Base-by-base conservation (phyloP, 1,284 basidiomycete species). In the Moesziomyces globuligerus region DNA sequence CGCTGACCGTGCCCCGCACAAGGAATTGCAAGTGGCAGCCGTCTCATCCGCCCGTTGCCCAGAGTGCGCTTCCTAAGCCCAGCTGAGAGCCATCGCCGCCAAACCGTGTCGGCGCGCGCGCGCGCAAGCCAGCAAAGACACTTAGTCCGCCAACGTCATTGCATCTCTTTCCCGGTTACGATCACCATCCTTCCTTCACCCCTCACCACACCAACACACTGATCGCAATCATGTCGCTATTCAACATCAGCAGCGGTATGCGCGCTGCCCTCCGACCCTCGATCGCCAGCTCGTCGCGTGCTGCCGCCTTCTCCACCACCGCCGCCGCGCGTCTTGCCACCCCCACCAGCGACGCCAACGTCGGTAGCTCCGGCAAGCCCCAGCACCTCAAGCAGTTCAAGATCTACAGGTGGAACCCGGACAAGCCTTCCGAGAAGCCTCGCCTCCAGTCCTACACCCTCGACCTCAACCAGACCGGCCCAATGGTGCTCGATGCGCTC, bases 391-490 rank as follows among this genome's bases (percentile, higher is more conserved):
- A 82, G 72, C 50, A 72, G 42, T 80, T 82, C 75, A 80, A 81
- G 57, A 81, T 82, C 59, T 82, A 82, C 73, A 73, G 80, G 38
- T 82, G 80, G 80, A 95, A 98, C 86, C 96, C 95, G 25, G 95
- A 98, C 84, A 89, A 92, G 81, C 95, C 95, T 13, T 88, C 90
- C 49, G 90, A 90, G 85, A 96, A 98, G 85, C 95, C 95, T 3
- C 88, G 87, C 52, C 86, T 98, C 53, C 93, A 98, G 86, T 89
- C 90, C 1, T 98, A 97, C 87, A 89, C 88, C 47, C 88, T 98
- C 79, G 94, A 98, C 85, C 87, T 98, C 53, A 92, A 93, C 85
- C 89, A 93, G 85, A 93, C 91, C 42, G 95, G 95, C 9, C 95
- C 95, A 66, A 98, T 98, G 96, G 91, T 92, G 49, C 89, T 94